Base-by-base conservation (phyloP, 257 asterid species). In the Gynochthodes officinalis region DNA sequence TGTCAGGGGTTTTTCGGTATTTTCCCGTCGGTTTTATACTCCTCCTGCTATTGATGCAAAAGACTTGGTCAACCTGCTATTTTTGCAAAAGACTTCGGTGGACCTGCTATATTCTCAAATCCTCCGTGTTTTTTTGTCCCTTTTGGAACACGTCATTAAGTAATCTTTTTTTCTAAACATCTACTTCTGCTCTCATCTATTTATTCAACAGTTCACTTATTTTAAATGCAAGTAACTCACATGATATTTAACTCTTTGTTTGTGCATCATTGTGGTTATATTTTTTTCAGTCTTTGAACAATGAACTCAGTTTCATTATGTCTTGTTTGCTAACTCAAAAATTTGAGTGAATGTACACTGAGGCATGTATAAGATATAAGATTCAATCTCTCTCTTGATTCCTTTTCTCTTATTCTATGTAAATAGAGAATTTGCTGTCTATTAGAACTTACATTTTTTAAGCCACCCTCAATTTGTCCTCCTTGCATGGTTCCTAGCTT, bases 91-190 rank as follows among this genome's bases (percentile, higher is more conserved):
- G n/a, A n/a, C n/a, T n/a, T n/a, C n/a, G n/a, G n/a, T n/a, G n/a
- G n/a, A n/a, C n/a, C n/a, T n/a, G n/a, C n/a, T n/a, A n/a, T n/a
- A n/a, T n/a, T n/a, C n/a, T n/a, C n/a, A n/a, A n/a, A n/a, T n/a
- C n/a, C n/a, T n/a, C n/a, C n/a, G n/a, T n/a, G n/a, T n/a, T n/a
- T n/a, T 1, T 23, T 64, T 27, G n/a, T n/a, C n/a, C n/a, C 44
- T 25, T 25, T 50, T 73, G 55, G 32, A 48, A 50, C 21, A 33
- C 73, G 23, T 53, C 73, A 37, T 33, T 40, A 54, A 53, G 39
- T 69, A 7, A 43, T 9, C 37, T 52, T 55, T 39, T 70, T n/a
- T 21, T 49, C 5, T n/a, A n/a, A n/a, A n/a, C n/a, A 16, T 15
- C 2, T 19, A 40, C 8, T 53, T 37, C 35, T 55, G 12, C 23